Evolutionary conservation across 805 yeast species (phyloP), one percentile per base, ranked within the genome.

Genomic region (Lachancea meyersii): DNA sequence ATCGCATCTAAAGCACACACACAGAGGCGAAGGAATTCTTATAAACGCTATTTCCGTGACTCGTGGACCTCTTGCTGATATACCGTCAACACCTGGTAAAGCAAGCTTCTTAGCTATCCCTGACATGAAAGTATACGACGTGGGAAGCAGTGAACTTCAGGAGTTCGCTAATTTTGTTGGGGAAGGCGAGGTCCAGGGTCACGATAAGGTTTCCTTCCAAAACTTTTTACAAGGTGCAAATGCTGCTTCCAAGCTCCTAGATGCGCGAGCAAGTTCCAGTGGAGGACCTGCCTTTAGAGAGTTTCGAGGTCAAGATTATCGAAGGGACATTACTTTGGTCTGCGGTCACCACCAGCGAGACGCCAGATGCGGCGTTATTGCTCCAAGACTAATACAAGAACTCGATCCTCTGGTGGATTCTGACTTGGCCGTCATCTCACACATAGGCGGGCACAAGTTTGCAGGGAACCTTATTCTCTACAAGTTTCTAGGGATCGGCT

Each of bases 371-470:
- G 61, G 61, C 1, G 32, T 48, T 3, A 35, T 59, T 23, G 54
- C 55, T 1, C 53, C 55, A n/a, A 40, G 41, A 13, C 24, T 55
- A 1, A 41, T 53, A 10, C 31, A 47, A 10, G 51, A 54, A 27
- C 40, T 48, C 9, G 36, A 30, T 21, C 13, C 41, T 7, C 31
- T 30, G 8, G 31, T 42, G 4, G 44, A 42, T 14, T 27, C 48
- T 10, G 60, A 62, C 27, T 67, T 80, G 26, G 88, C 86, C 0
- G 54, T 75, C 5, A 68, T 82, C 0, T 80, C 89, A 10, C 96
- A 86, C 58, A 69, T 86, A 31, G 94, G 95, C 1, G 96, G 96
- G 0, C 96, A 86, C 58, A 85, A 61, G 2, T 86, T 77, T 61
- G 95, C 96, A 1, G 95, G 95, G 0, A 86, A 86, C 54, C 77